phyloP scores from a whole-genome alignment of 139 green algal genomes.

The Chlamydomonas eustigma region DNA sequence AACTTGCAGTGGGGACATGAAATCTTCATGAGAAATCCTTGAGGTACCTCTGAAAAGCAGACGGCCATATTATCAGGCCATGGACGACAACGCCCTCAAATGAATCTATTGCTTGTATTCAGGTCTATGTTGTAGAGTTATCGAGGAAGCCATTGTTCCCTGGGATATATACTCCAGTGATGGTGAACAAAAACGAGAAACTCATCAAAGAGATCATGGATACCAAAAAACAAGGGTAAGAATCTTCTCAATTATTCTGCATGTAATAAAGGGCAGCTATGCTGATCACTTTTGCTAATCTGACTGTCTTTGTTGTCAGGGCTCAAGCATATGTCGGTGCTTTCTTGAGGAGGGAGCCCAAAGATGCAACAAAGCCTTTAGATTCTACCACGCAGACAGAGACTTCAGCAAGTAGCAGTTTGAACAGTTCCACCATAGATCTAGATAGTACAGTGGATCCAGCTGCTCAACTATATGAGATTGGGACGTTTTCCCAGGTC shows the following conservation, averaged over 20 bases:
- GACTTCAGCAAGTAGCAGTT: conserved; percentile 12
- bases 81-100: no score
- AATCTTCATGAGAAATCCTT: no score
- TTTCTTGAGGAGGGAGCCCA: conserved; percentile 61
- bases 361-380: no score
- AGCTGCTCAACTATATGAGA: conserved; percentile 60
- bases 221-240: conserved; percentile 60
- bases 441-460: conserved; percentile 5
- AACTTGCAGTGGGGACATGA: no score
- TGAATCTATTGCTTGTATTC: conserved; percentile 76
- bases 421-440: neutral
- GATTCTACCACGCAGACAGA: neutral
- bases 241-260: no score
- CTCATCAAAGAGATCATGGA: conserved; percentile 82
- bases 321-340: conserved; percentile 88
- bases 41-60: no score
- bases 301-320: conserved; percentile 24
- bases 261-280: neutral
- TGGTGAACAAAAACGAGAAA: conserved; percentile 63
- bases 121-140: conserved; percentile 75
- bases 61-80: no score
- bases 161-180: conserved; percentile 80
- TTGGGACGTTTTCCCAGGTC: conserved; percentile 85
- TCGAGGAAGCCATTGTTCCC: conserved; percentile 76
- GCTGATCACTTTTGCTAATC: neutral